Evolutionary conservation across 176 grass and related monocot species (phyloP), one percentile per base, ranked within the genome.

Genomic region (Poa annua): DNA sequence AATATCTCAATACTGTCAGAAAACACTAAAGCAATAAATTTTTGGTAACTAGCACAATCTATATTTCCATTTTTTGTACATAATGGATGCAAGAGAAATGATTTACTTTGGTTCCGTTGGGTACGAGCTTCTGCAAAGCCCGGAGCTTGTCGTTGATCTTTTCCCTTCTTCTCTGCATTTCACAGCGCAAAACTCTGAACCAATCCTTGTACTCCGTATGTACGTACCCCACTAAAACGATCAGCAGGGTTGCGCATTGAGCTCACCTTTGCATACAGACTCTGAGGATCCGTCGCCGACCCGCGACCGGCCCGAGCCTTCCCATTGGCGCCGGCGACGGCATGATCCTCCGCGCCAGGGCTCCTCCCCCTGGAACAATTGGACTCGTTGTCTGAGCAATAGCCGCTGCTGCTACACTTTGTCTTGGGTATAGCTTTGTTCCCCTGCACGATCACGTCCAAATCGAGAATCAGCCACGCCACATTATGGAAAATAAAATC

Each of bases 21-120:
- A 71, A 54, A 39, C 15, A 53, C 42, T 1, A 35, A 52, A 5
- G 61, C 24, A 35, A 19, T 24, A 21, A 56, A 20, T 64, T n/a
- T 35, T 14, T 14, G 34, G 0, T 51, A 80, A 21, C 13, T 19
- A 67, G 44, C 9, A 6, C 62, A 80, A 34, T 50, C 33, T 8
- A 5, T 4, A 21, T 5, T 26, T n/a, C 22, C 44, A 5, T 70
- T 81, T 81, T 5, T 7, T 38, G 1, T 2, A 32, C 3, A 77
- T 6, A 54, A 57, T 56, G 49, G 50, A 22, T 2, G 48, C 21
- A 75, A 16, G 6, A 36, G 17, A 6, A 76, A 20, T 8, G 76
- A 56, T 47, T 86, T 81, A 92, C 91, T 87, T 97, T 90, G 33
- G 91, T 94, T 68, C 91, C 94, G 70, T 94, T 97, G 7, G 94